A percentile compares a stretch with the other conserved stretches of the same genome.
These are phyloP conservation scores for Beta corolliflora DNA, from an alignment of 179 eudicot species.

Conservation along the genomic window DNA sequence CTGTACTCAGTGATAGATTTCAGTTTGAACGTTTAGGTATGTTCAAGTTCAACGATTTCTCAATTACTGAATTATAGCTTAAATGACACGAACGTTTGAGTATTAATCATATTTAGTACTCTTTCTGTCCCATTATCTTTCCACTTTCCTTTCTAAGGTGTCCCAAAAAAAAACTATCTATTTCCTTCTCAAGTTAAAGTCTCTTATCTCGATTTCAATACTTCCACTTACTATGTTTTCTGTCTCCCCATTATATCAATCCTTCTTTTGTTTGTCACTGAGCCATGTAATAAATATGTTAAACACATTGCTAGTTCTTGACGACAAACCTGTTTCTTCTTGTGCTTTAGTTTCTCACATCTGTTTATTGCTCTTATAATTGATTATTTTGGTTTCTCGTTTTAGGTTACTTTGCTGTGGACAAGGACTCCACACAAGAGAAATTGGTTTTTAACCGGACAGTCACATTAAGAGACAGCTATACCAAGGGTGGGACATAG, in stretches of 20 bases:
- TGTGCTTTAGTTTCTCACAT: neutral
- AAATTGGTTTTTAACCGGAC: slow-evolving; percentile 79
- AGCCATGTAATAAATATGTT: neutral
- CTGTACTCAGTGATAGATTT: slow-evolving; percentile 72
- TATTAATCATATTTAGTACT: too few relatives aligned
- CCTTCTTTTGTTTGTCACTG: too few relatives aligned
- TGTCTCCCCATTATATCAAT: neutral
- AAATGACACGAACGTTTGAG: neutral
- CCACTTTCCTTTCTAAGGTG: too few relatives aligned
- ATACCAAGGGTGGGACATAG: slow-evolving; percentile 51
- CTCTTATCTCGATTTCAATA: too few relatives aligned
- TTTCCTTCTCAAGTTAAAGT: too few relatives aligned
- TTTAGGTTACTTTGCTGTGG: slow-evolving; percentile 73
- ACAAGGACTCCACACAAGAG: slow-evolving; percentile 63
- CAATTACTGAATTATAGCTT: neutral
- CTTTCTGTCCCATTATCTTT: too few relatives aligned
- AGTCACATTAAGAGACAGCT: slow-evolving; percentile 73
- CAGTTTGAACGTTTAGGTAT: slow-evolving; percentile 94
- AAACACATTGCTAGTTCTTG: neutral
- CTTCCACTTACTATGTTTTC: too few relatives aligned
- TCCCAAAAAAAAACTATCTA: too few relatives aligned
- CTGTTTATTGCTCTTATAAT: neutral
- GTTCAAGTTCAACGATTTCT: neutral
- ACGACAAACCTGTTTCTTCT: neutral
- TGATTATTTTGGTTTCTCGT: neutral